Evolutionary conservation across 345 rosid species (phyloP).

Genomic region (Corymbia maculata): DNA sequence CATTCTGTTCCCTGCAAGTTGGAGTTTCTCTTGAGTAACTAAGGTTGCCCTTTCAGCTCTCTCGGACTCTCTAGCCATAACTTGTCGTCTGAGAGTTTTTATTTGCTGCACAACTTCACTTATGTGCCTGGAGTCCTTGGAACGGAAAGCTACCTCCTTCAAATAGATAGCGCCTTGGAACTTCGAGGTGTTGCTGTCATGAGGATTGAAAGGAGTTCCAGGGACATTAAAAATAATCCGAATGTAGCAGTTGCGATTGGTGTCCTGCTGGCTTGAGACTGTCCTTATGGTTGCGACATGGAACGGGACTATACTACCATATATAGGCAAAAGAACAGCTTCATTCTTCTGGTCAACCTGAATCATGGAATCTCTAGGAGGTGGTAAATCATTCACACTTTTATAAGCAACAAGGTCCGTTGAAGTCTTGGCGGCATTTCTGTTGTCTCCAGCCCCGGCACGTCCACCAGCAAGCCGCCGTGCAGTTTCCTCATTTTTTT

Average conservation of each 20-base stretch:
- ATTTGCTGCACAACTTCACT: slow-evolving; percentile 81
- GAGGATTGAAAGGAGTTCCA: slow-evolving; percentile 79
- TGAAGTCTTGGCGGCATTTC: slow-evolving; percentile 43
- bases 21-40: slow-evolving; percentile 85
- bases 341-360: slow-evolving; percentile 87
- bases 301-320: slow-evolving; percentile 88
- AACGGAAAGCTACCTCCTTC: slow-evolving; percentile 81
- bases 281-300: slow-evolving; percentile 87
- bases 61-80: slow-evolving; percentile 79
- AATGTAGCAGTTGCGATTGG: slow-evolving; percentile 70
- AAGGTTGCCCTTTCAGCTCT: slow-evolving; percentile 89
- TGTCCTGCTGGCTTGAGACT: slow-evolving; percentile 86
- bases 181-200: slow-evolving; percentile 59
- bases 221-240: slow-evolving; percentile 80
- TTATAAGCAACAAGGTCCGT: slow-evolving; percentile 81
- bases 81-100: slow-evolving; percentile 73
- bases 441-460: slow-evolving; percentile 43
- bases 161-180: slow-evolving; percentile 66
- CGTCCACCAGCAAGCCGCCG: slow-evolving; percentile 88
- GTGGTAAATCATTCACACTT: slow-evolving; percentile 76
- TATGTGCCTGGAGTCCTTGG: slow-evolving; percentile 87
- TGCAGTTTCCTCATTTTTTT: slow-evolving; percentile 96
- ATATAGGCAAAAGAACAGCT: slow-evolving; percentile 74
- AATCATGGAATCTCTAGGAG: slow-evolving; percentile 64
- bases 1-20: slow-evolving; percentile 71